Base-by-base conservation (phyloP, 345 rosid genomes). In the Trapa incisa region DNA sequence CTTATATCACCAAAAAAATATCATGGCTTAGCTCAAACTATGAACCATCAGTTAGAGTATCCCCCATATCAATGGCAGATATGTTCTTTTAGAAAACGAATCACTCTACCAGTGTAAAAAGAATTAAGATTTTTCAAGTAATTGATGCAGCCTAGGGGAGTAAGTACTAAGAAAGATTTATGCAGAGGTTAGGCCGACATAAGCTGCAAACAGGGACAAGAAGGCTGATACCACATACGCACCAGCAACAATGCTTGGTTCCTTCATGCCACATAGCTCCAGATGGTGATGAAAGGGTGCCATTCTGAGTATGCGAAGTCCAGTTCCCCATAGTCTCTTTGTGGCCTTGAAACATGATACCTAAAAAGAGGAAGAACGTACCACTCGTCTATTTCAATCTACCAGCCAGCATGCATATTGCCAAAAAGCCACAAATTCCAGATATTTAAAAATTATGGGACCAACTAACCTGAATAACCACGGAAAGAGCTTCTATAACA, bases 401-500 rank as follows among this genome's bases (percentile, higher is more conserved):
- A 6, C 6, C 57, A 15, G 60, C 33, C 43, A 41, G 43, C 43
- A 3, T 41, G 6, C 4, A 41, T 41, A 1, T 41, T 41, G 43
- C 43, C 33, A n/a, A 9, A 2, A 53, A 22, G 11, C 32, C 35
- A n/a, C 60, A 5, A n/a, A 54, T 7, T 50, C 12, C 22, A 50
- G 22, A 14, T 2, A 50, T 3, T 2, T 14, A 16, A 13, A 50
- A 22, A 50, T 33, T 4, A 54, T n/a, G 35, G 22, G 38, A 33
- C 3, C 37, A 32, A 54, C 68, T 45, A 75, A 88, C 97, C 96
- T 90, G 98, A 75, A 85, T 56, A 11, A 86, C 53, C 66, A 88
- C 80, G 29, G 89, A 83, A 60, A 81, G 74, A 50, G 81, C 81
- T 81, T 93, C 97, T 69, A 86, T 61, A 67, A 88, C 64, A 41